phyloP scores from a whole-genome alignment of 768 basidiomycete species.

The Pleurotus pulmonarius region DNA sequence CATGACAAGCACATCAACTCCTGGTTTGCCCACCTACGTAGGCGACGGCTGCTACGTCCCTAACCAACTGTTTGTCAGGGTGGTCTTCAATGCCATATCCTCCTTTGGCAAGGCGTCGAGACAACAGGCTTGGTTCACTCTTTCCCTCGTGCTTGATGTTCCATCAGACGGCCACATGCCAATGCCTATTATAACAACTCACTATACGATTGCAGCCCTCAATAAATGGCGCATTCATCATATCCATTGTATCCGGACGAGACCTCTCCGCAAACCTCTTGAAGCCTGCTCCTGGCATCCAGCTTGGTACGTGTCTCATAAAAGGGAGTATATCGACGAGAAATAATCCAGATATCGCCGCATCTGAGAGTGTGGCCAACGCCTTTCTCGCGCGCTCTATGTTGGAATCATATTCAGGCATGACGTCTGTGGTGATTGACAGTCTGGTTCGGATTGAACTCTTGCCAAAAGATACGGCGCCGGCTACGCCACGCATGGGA shows the following conservation, averaged over 20 bases:
- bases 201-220: background rate
- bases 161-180: background rate
- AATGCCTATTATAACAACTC: background rate
- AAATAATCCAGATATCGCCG: constrained; percentile 22
- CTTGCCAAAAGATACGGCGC: constrained; percentile 31
- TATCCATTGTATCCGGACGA: background rate
- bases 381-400: constrained; percentile 24
- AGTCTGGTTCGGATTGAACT: constrained; percentile 22
- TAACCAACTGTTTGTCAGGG: background rate
- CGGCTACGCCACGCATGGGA: constrained; percentile 32
- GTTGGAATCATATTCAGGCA: constrained; percentile 23
- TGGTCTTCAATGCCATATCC: background rate
- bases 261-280: background rate
- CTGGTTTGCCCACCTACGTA: background rate
- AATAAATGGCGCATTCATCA: background rate
- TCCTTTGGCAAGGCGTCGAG: background rate
- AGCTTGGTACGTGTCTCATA: constrained; percentile 2
- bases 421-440: constrained; percentile 23
- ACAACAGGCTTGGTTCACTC: background rate
- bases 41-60: background rate
- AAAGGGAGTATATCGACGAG: constrained; percentile 16
- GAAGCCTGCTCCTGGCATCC: constrained; percentile 6
- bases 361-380: constrained; percentile 19
- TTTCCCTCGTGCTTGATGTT: background rate
- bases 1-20: too few species aligned